phyloP scores from a whole-genome alignment of 1,139 yeast species.

The Zygosaccharomyces pseudobailii region DNA sequence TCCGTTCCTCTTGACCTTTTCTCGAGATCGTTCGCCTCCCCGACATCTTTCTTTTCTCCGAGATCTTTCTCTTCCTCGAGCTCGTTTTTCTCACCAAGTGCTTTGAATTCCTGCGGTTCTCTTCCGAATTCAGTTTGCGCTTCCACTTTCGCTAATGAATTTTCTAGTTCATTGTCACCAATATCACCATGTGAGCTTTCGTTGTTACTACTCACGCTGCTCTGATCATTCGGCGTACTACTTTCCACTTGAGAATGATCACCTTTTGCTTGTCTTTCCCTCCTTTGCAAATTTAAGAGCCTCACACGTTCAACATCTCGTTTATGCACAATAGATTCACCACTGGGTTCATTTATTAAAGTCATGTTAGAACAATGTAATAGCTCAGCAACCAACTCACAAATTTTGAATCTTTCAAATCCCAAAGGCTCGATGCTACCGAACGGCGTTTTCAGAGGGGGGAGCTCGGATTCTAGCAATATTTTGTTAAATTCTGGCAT shows the following conservation, averaged over 20 bases:
- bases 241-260: conserved; percentile 1
- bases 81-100: not conserved
- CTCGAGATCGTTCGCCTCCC: not conserved
- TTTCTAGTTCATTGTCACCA: not conserved
- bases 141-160: no score
- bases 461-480: conserved; percentile 38
- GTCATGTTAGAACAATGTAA: conserved; percentile 97
- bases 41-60: conserved; percentile 3
- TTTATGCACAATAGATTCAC: conserved; percentile 70
- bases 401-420: conserved; percentile 90
- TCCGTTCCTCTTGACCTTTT: not conserved
- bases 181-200: conserved; percentile 5
- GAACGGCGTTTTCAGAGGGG: conserved; percentile 60
- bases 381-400: conserved; percentile 92
- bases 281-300: conserved; percentile 11
- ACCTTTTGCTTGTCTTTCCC: not conserved
- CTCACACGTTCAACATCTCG: conserved; percentile 61
- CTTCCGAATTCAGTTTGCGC: no score
- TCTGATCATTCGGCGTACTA: conserved; percentile 1
- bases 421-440: conserved; percentile 86
- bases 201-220: not conserved
- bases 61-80: conserved; percentile 3
- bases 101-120: no score
- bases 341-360: conserved; percentile 75
- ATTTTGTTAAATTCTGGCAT: conserved; percentile 65